phyloP scores from a whole-genome alignment of 345 rosid genomes.

The Eucalyptus melliodora region DNA sequence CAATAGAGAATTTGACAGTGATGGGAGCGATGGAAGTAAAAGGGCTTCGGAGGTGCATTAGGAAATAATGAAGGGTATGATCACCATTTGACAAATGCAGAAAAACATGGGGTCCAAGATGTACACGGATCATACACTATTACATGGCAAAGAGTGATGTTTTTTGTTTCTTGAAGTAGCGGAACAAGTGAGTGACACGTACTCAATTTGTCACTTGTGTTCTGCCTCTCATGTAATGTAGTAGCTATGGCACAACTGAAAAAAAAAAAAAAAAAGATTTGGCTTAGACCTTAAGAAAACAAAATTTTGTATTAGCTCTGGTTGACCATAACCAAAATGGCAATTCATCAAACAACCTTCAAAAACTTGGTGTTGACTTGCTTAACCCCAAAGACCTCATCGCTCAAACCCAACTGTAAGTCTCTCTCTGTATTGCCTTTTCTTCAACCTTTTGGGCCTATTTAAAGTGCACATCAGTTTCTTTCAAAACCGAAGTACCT shows the following conservation, averaged over 20 bases:
- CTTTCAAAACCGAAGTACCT: not conserved
- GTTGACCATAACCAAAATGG: not conserved
- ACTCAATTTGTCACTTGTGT: too few relatives aligned
- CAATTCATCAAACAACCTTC: not conserved
- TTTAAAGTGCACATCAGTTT: not conserved
- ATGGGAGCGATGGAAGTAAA: not conserved
- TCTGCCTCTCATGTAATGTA: too few relatives aligned
- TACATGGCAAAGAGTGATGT: not conserved
- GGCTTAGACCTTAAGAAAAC: not conserved
- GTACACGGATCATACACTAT: not conserved
- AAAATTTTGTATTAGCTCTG: not conserved
- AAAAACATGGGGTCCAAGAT: not conserved
- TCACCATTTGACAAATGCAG: not conserved
- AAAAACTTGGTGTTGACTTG: not conserved
- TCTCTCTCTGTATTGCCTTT: not conserved
- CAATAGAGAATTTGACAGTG: not conserved
- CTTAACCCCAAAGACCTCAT: not conserved
- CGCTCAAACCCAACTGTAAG: not conserved
- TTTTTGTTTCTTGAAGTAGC: not conserved
- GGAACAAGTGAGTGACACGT: too few relatives aligned
- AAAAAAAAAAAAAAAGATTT: not conserved
- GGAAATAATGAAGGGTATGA: not conserved
- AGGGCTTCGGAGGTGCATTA: not conserved
- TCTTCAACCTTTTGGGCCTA: not conserved
- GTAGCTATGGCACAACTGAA: too few relatives aligned